A percentile compares a stretch with the other conserved stretches of the same genome.
Evolutionary conservation across 306 rosid species (phyloP).

Genomic region (Corylus heterophylla): DNA sequence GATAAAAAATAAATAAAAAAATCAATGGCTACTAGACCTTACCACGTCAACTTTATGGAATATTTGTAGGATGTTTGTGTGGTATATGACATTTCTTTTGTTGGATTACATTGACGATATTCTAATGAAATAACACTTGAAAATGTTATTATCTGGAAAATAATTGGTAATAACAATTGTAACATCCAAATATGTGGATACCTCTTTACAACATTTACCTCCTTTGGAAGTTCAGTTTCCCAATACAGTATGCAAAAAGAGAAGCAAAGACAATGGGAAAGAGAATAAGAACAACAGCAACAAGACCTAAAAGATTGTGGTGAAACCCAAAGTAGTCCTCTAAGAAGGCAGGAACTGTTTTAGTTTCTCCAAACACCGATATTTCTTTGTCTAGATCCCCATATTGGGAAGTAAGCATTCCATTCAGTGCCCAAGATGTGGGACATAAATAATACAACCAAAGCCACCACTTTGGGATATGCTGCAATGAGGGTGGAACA

Average conservation of each 20-base stretch:
- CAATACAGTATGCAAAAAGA: conserved; percentile 52
- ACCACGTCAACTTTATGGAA: no score
- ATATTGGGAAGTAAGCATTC: conserved; percentile 63
- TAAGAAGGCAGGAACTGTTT: conserved; percentile 44
- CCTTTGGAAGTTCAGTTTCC: conserved; percentile 52
- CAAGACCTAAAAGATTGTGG: conserved; percentile 39
- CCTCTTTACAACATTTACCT: conserved; percentile 30
- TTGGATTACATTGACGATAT: no score
- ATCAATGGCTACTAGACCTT: no score
- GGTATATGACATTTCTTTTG: no score
- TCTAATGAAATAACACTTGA: background rate
- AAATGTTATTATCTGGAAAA: background rate
- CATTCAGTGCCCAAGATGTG: conserved; percentile 59
- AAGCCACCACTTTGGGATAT: conserved; percentile 75
- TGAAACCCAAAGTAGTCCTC: conserved; percentile 58
- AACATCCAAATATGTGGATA: background rate
- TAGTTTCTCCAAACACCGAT: conserved; percentile 42
- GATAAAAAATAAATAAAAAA: no score
- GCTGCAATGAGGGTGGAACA: conserved; percentile 42
- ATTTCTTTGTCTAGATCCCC: conserved; percentile 47
- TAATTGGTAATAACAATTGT: background rate
- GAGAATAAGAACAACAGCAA: conserved; percentile 38
- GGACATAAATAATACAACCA: conserved; percentile 68
- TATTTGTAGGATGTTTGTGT: no score
- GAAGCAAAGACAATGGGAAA: conserved; percentile 45